A percentile compares a stretch with the other conserved stretches of the same genome.
Evolutionary conservation across 2,329 filamentous ascomycete species (phyloP).

Genomic region (Stenocarpella maydis): DNA sequence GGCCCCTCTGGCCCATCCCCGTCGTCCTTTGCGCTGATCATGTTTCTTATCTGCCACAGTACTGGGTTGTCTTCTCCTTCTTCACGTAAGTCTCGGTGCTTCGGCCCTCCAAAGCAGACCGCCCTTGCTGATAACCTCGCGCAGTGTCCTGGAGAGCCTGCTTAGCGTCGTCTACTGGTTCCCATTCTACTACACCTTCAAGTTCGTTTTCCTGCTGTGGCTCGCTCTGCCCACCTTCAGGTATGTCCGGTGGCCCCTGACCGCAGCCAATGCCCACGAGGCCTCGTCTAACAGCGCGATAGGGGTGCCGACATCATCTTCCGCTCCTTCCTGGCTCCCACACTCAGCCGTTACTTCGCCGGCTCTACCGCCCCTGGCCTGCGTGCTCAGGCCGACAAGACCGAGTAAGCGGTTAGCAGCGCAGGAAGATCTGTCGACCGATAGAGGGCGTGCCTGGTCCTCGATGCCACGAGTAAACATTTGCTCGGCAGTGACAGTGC

Average conservation of each 20-base stretch:
- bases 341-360: conserved; percentile 91
- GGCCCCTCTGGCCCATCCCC: too few species aligned
- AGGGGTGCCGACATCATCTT: conserved; percentile 97
- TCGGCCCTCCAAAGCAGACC: not conserved
- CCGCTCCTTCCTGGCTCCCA: conserved; percentile 91
- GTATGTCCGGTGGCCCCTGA: conserved; percentile 63
- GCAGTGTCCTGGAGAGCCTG: conserved; percentile 78
- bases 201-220: conserved; percentile 97
- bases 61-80: conserved; percentile 88
- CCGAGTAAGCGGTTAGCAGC: conserved; percentile 57
- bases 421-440: not conserved
- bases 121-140: not conserved
- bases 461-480: not conserved
- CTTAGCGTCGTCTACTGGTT: conserved; percentile 92
- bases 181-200: conserved; percentile 99
- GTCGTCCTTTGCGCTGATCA: conserved; percentile 44
- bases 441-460: conserved; percentile 37
- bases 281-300: conserved; percentile 27
- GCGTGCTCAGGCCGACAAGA: conserved; percentile 86
- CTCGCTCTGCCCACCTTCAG: conserved; percentile 93
- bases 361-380: conserved; percentile 85
- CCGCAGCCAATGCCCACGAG: not conserved
- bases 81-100: conserved; percentile 66
- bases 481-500: not conserved
- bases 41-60: conserved; percentile 55